Percentiles rank a stretch among this genome's conserved stretches.
Evolutionary conservation across 345 rosid species (phyloP).

Genomic region (Pistacia integerrima): DNA sequence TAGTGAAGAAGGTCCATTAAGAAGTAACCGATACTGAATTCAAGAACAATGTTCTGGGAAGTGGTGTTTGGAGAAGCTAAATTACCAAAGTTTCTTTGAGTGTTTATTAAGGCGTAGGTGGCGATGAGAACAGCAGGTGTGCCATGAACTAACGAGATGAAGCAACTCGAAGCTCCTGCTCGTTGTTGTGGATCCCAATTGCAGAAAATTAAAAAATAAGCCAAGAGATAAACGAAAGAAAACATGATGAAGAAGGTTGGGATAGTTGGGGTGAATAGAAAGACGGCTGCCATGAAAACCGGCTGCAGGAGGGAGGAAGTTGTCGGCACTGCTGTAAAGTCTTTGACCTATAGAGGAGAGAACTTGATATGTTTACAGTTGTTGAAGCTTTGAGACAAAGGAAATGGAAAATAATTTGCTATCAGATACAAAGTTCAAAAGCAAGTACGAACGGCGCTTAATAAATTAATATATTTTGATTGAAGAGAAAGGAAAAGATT

Average conservation of each 20-base stretch:
- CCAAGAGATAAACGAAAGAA: constrained; percentile 41
- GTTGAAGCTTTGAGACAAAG: neutral
- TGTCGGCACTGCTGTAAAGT: neutral
- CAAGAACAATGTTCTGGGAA: constrained; percentile 55
- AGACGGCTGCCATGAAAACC: constrained; percentile 33
- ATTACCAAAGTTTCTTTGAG: constrained; percentile 14
- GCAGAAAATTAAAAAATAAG: constrained; percentile 53
- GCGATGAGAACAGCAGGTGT: constrained; percentile 73
- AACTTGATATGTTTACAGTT: neutral
- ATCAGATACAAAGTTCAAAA: too few relatives aligned
- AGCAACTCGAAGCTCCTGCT: constrained; percentile 70
- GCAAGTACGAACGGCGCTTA: too few relatives aligned
- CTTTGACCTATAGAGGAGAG: too few relatives aligned
- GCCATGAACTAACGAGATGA: constrained; percentile 76
- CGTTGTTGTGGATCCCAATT: constrained; percentile 59
- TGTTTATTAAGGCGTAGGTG: constrained; percentile 33
- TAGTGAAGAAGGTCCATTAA: constrained; percentile 70
- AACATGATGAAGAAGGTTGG: constrained; percentile 51
- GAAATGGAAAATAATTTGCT: neutral
- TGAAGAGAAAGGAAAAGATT: neutral
- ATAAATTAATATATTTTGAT: too few relatives aligned
- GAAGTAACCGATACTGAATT: constrained; percentile 86
- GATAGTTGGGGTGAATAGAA: constrained; percentile 19
- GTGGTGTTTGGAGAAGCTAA: constrained; percentile 61
- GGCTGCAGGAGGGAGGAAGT: neutral